phyloP scores from a whole-genome alignment of 208 protist genomes.

The Trypanosoma caninum region DNA sequence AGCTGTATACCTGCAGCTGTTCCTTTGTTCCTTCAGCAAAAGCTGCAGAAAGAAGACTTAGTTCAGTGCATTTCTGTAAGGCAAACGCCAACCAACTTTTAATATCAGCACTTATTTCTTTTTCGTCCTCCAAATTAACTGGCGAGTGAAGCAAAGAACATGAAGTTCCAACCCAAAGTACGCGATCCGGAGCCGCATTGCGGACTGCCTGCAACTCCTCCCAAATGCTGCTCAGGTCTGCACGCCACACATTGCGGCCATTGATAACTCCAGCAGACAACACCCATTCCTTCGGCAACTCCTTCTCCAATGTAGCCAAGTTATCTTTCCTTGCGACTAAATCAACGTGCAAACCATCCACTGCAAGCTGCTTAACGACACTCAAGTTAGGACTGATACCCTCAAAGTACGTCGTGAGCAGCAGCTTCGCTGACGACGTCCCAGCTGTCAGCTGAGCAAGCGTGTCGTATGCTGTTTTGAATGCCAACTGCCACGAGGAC shows the following conservation, averaged over 20 bases:
- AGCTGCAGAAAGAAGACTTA: constrained; percentile 48
- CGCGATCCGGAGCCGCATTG: constrained; percentile 19
- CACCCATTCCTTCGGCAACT: constrained; percentile 42
- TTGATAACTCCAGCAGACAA: constrained; percentile 81
- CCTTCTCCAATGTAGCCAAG: constrained; percentile 32
- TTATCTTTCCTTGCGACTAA: constrained; percentile 30
- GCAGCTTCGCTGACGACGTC: constrained; percentile 36
- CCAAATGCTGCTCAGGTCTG: constrained; percentile 34
- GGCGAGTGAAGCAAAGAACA: constrained; percentile 84
- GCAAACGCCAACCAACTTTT: constrained; percentile 76
- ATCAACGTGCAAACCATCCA: constrained; percentile 86
- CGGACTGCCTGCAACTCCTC: constrained; percentile 25
- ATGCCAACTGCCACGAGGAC: constrained; percentile 27
- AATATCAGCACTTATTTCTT: constrained; percentile 41
- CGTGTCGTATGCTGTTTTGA: constrained; percentile 28
- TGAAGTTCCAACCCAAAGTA: constrained; percentile 67
- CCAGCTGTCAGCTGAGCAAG: constrained; percentile 20
- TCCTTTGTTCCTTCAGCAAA: constrained; percentile 23
- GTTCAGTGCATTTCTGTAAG: constrained; percentile 77
- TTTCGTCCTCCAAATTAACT: constrained; percentile 61
- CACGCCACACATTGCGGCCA: constrained; percentile 84
- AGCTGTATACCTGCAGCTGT: constrained; percentile 38
- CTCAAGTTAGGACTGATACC: constrained; percentile 47
- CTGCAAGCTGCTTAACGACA: constrained; percentile 33
- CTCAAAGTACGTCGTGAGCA: constrained; percentile 88